Percentiles rank a stretch among this genome's conserved stretches.
These are phyloP conservation scores for Cryomyces minteri DNA, from an alignment of 495 filamentous ascomycete genomes.

Conservation along the genomic window DNA sequence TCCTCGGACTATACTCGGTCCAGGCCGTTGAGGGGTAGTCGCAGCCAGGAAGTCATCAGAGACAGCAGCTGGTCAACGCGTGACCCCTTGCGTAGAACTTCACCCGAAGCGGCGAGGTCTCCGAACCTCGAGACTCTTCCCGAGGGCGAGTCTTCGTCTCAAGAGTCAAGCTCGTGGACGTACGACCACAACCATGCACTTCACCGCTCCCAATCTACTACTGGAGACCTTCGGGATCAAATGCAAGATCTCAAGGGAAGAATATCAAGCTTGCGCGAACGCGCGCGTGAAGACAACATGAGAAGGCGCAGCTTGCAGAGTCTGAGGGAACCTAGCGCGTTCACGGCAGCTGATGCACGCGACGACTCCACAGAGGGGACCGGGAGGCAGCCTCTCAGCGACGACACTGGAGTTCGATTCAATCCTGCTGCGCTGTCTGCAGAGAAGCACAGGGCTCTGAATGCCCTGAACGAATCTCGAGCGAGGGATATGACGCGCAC, in stretches of 20 bases:
- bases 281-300: conserved; percentile 65
- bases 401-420: not conserved
- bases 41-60: conserved; percentile 2
- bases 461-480: too few species aligned
- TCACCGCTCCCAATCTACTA: conserved; percentile 18
- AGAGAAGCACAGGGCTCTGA: too few species aligned
- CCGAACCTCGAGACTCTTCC: not conserved
- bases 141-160: not conserved
- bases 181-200: conserved; percentile 14
- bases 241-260: conserved; percentile 88
- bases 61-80: not conserved
- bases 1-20: too few species aligned
- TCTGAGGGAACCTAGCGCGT: conserved; percentile 67
- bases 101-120: not conserved
- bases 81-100: not conserved
- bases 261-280: conserved; percentile 67
- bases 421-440: not conserved
- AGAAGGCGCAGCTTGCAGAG: conserved; percentile 71
- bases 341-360: conserved; percentile 46
- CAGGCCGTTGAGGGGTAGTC: not conserved
- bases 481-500: too few species aligned
- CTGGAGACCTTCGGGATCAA: conserved; percentile 63
- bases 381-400: not conserved
- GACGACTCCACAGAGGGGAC: not conserved
- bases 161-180: too few species aligned